phyloP scores from a whole-genome alignment of 169 alveolate genomes.

The Amoebophrya sp. region DNA sequence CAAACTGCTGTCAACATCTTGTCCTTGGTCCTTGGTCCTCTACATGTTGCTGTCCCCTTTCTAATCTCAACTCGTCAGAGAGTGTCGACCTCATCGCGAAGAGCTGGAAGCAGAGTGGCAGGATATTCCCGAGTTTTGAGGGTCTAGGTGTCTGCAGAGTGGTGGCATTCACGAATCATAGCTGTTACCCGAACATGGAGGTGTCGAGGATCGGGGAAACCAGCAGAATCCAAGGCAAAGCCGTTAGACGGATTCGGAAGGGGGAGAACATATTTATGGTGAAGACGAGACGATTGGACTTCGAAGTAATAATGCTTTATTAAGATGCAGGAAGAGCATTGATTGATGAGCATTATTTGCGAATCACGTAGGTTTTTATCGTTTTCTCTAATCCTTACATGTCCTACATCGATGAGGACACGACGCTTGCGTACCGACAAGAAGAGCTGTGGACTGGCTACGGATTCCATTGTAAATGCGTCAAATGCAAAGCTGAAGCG shows the following conservation, averaged over 20 bases:
- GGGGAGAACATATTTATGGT: background rate
- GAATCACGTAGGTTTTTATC: background rate
- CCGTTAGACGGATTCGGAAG: background rate
- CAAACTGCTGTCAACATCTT: too few relatives aligned
- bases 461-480: conserved; percentile 8
- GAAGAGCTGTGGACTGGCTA: conserved; percentile 14
- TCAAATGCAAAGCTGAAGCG: background rate
- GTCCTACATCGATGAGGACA: background rate
- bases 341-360: too few relatives aligned
- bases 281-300: background rate
- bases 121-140: conserved; percentile 4
- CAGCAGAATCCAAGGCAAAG: background rate
- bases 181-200: background rate
- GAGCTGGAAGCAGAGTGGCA: background rate
- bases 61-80: too few relatives aligned
- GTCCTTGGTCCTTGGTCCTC: too few relatives aligned
- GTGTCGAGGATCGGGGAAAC: background rate
- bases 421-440: background rate
- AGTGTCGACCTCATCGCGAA: background rate
- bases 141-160: background rate
- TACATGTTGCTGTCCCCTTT: too few relatives aligned
- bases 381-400: background rate
- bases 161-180: background rate
- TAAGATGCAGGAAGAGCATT: too few relatives aligned
- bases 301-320: background rate